phyloP scores from a whole-genome alignment of 202 grass and related monocot species.

The Saccharum hybrid region DNA sequence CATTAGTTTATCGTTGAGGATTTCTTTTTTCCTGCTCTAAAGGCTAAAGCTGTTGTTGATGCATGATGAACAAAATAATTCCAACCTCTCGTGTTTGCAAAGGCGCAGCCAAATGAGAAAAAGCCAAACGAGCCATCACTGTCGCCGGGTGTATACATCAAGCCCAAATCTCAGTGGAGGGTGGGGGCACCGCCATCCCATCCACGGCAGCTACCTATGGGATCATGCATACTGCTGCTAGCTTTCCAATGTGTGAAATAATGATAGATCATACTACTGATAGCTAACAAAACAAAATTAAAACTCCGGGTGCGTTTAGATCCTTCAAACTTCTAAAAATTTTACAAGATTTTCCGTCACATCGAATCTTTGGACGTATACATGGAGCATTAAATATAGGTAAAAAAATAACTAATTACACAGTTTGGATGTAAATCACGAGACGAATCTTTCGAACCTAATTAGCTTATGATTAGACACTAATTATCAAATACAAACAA shows the following conservation, averaged over 20 bases:
- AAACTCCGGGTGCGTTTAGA: too few species aligned
- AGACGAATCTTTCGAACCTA: too few species aligned
- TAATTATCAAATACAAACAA: too few species aligned
- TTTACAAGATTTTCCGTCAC: too few species aligned
- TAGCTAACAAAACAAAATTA: slow-evolving; percentile 18
- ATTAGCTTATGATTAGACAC: too few species aligned
- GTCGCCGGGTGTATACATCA: slow-evolving; percentile 41
- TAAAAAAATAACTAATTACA: too few species aligned
- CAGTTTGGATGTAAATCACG: too few species aligned
- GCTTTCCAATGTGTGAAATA: slow-evolving; percentile 24
- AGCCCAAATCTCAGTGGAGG: slow-evolving; percentile 50
- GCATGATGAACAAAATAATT: slow-evolving; percentile 24
- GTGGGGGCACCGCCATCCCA: slow-evolving; percentile 9
- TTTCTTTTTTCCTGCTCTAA: not conserved
- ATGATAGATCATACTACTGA: slow-evolving; percentile 9
- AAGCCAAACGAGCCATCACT: slow-evolving; percentile 29
- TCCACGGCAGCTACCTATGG: slow-evolving; percentile 18
- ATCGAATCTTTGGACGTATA: too few species aligned
- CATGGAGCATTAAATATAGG: too few species aligned
- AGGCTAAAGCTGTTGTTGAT: slow-evolving; percentile 11
- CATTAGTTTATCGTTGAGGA: not conserved
- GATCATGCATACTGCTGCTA: not conserved
- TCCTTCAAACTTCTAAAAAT: too few species aligned
- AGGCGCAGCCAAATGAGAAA: slow-evolving; percentile 52
- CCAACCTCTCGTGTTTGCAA: slow-evolving; percentile 36